Evolutionary conservation across 352 stramenopile genomes (phyloP), one percentile per base, ranked within the genome.

Genomic region (Phytophthora rubi): DNA sequence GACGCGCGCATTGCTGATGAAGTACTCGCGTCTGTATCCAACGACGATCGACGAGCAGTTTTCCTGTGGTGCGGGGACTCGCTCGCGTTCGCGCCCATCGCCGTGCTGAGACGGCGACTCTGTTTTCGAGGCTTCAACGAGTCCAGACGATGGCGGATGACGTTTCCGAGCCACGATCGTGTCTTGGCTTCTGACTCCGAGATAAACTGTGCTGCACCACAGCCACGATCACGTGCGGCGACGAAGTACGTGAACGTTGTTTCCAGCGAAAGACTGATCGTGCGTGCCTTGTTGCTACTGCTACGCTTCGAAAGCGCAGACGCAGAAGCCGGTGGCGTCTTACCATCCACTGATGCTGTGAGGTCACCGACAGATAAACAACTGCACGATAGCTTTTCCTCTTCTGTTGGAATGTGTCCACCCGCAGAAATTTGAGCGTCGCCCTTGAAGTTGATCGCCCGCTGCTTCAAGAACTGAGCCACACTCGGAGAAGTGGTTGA

Each of bases 391-490:
- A 91, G 72, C 64, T 91, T 84, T 42, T 86, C 81, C 56, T 90
- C 83, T 42, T 77, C 81, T 23, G 56, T 62, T 0, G 76, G 65
- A 23, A 93, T 88, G 59, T 88, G 83, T 23, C 59, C 69, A 30
- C 84, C 82, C 2, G 85, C 79, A 15, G 77, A 26, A 13, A 88
- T 67, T 18, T 79, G 47, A 12, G 67, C 44, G 49, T 92, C 82
- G 6, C 80, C 83, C 69, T 89, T 92, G 63, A 92, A 94, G 53
- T 94, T 94, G 53, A 94, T 92, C 18, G 84, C 82, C 7, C 75
- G 72, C 63, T 90, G 75, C 10, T 71, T 75, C 48, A 92, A 69
- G 47, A 94, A 91, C 26, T 89, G 79, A 10, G 73, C 81, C 18
- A 92, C 80, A 35, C 77, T 72, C 2, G 82, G 79, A 26, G 82